phyloP scores from a whole-genome alignment of 2,329 filamentous ascomycete species.

The Ophiostoma sp. region DNA sequence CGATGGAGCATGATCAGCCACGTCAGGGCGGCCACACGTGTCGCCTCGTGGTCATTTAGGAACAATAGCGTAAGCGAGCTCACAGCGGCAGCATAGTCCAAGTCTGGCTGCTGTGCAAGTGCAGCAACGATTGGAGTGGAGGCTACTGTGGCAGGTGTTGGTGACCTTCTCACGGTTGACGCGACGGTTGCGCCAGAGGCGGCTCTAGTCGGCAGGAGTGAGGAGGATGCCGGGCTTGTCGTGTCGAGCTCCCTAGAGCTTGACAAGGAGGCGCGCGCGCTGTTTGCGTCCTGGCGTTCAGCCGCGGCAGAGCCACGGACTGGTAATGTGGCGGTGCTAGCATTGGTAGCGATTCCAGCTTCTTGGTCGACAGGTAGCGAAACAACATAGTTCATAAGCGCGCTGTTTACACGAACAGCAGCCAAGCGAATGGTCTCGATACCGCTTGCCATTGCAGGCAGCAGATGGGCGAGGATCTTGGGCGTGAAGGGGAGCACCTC shows the following conservation, averaged over 20 bases:
- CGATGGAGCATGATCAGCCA: constrained; percentile 98
- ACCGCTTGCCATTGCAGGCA: constrained; percentile 89
- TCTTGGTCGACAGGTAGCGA: constrained; percentile 71
- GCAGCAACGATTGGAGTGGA: constrained; percentile 30
- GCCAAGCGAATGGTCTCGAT: constrained; percentile 85
- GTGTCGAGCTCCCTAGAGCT: constrained; percentile 51
- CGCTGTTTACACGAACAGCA: constrained; percentile 81
- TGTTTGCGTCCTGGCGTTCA: constrained; percentile 45
- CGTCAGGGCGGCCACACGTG: constrained; percentile 83
- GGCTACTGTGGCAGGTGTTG: constrained; percentile 35
- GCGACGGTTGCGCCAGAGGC: constrained; percentile 42
- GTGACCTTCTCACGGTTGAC: constrained; percentile 32
- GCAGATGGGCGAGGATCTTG: constrained; percentile 80
- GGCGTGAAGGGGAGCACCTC: constrained; percentile 95
- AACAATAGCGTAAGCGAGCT: constrained; percentile 90
- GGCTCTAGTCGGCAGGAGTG: constrained; percentile 15
- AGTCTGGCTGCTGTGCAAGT: constrained; percentile 52
- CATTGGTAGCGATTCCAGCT: constrained; percentile 5
- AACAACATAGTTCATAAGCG: constrained; percentile 90
- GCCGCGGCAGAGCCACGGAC: constrained; percentile 20
- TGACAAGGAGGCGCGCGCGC: constrained; percentile 48
- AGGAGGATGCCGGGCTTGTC: constrained; percentile 45
- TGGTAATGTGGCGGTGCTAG: constrained; percentile 26
- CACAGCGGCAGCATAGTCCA: constrained; percentile 95
- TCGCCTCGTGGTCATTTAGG: constrained; percentile 93